These are phyloP conservation scores for Hyparrhenia diplandra DNA, from an alignment of 176 grass and related monocot genomes.

Conservation along the genomic window DNA sequence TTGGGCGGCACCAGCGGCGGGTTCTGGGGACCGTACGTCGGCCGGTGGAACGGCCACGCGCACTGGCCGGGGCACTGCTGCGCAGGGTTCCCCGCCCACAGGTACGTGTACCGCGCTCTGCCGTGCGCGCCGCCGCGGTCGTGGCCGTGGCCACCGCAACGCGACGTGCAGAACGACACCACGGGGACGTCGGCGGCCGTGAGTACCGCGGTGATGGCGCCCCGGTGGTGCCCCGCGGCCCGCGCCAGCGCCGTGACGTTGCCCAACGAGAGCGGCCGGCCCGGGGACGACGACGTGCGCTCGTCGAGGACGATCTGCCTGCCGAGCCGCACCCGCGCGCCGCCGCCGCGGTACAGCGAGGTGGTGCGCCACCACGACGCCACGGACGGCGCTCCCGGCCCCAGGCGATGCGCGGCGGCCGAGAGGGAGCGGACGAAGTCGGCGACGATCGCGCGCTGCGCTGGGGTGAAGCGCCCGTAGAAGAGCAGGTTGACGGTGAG, in stretches of 20 bases:
- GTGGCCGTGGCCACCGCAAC: slow-evolving; percentile 59
- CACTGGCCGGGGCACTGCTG: slow-evolving; percentile 82
- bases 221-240: slow-evolving; percentile 42
- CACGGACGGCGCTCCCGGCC: slow-evolving; percentile 39
- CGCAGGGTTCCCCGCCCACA: slow-evolving; percentile 73
- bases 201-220: slow-evolving; percentile 57
- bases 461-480: slow-evolving; percentile 62
- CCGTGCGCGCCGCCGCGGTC: slow-evolving; percentile 35
- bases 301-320: slow-evolving; percentile 29
- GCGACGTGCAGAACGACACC: slow-evolving; percentile 56
- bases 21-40: slow-evolving; percentile 50
- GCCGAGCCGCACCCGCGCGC: slow-evolving; percentile 45
- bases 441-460: slow-evolving; percentile 54
- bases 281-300: slow-evolving; percentile 48
- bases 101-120: slow-evolving; percentile 45
- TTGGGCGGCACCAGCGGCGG: slow-evolving; percentile 61
- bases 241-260: slow-evolving; percentile 52
- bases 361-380: slow-evolving; percentile 79
- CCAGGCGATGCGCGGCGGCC: not conserved
- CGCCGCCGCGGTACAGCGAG: slow-evolving; percentile 45
- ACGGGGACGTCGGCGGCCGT: slow-evolving; percentile 66
- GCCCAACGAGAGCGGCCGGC: slow-evolving; percentile 42
- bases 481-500: slow-evolving; percentile 66
- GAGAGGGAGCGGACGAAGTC: slow-evolving; percentile 73
- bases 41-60: slow-evolving; percentile 90